Evolutionary conservation across 1,139 yeast species (phyloP).

Genomic region (Hemisphaericaspora subhashii): DNA sequence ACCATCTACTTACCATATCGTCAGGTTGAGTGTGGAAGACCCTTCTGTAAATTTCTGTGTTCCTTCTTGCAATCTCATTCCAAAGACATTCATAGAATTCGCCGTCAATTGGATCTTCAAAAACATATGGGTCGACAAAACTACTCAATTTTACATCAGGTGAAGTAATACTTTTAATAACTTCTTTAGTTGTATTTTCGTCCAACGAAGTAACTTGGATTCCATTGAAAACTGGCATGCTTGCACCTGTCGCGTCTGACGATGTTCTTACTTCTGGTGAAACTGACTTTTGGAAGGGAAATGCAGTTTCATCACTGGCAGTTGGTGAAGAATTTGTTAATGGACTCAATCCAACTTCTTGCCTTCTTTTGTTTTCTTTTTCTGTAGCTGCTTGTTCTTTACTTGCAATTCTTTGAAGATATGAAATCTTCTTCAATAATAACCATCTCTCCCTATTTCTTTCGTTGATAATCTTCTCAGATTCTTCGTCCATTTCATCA

Average conservation of each 20-base stretch:
- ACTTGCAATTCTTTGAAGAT: conserved; percentile 62
- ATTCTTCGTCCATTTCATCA: conserved; percentile 40
- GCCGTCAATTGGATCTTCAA: conserved; percentile 80
- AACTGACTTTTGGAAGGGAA: neutral
- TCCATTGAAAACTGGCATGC: conserved; percentile 15
- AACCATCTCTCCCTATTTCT: conserved; percentile 64
- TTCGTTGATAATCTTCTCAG: conserved; percentile 41
- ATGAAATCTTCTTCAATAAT: conserved; percentile 66
- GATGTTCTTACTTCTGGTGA: conserved; percentile 1
- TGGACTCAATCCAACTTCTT: conserved; percentile 33
- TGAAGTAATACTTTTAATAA: conserved; percentile 40
- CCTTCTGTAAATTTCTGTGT: conserved; percentile 76
- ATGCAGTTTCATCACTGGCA: conserved; percentile 7
- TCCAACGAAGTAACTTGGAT: conserved; percentile 50
- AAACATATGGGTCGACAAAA: conserved; percentile 82
- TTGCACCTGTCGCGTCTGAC: conserved; percentile 1
- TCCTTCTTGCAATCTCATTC: conserved; percentile 81
- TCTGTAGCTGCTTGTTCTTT: conserved; percentile 35
- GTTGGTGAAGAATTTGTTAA: neutral
- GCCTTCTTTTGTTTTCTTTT: conserved; percentile 34
- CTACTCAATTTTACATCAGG: conserved; percentile 34
- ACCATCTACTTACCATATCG: conserved; percentile 84
- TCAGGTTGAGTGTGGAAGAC: conserved; percentile 97
- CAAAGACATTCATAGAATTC: conserved; percentile 86
- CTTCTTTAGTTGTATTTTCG: conserved; percentile 45